Percentiles rank a stretch among this genome's conserved stretches.
Evolutionary conservation across 208 protist genomes (phyloP).

Genomic region (Phytomonas serpens): DNA sequence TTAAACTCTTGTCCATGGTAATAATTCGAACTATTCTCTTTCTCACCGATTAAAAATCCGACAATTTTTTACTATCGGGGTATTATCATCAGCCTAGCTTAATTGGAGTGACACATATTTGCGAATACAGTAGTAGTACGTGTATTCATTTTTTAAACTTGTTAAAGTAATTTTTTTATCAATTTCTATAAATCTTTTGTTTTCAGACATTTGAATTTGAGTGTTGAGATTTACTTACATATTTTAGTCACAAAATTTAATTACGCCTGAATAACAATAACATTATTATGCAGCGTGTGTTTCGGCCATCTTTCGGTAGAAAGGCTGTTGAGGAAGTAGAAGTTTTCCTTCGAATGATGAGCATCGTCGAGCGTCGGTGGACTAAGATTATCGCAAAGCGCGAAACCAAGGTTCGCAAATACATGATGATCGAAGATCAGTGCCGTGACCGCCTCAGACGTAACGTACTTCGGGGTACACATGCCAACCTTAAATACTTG

Average conservation of each 20-base stretch:
- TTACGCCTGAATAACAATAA: neutral
- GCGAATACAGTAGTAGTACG: neutral
- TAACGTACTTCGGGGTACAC: conserved; percentile 45
- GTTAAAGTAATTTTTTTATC: conserved; percentile 1
- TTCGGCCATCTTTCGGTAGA: conserved; percentile 7
- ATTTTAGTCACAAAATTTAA: neutral
- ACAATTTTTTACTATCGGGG: neutral
- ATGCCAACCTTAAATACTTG: conserved; percentile 43
- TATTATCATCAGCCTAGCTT: neutral
- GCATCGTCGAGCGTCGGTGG: conserved; percentile 52
- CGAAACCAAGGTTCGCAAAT: conserved; percentile 56
- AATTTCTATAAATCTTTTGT: neutral
- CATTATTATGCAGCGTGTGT: neutral
- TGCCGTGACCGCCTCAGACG: conserved; percentile 41
- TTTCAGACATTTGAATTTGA: neutral
- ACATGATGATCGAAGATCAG: conserved; percentile 76
- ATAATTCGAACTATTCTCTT: neutral
- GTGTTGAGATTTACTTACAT: neutral
- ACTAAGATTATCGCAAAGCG: conserved; percentile 37
- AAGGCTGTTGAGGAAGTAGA: conserved; percentile 50
- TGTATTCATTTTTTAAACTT: conserved; percentile 12
- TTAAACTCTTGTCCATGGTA: neutral
- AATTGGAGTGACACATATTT: neutral
- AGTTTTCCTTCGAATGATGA: conserved; percentile 60
- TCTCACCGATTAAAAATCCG: neutral